A percentile compares a stretch with the other conserved stretches of the same genome.
Evolutionary conservation across 202 grass and related monocot species (phyloP).

Genomic region (Zizania palustris): DNA sequence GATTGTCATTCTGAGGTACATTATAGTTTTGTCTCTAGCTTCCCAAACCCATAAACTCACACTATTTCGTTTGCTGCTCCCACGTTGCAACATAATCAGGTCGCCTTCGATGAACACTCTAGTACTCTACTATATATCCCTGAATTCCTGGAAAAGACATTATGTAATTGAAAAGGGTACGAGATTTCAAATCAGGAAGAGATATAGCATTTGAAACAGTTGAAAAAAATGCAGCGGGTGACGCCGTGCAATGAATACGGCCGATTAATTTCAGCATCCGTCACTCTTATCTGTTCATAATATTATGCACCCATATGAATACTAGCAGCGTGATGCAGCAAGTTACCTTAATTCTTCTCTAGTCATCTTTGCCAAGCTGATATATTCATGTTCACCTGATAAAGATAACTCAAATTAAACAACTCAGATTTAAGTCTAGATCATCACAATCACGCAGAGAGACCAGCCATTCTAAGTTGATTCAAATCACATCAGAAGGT

Average conservation of each 20-base stretch:
- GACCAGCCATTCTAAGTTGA: constrained; percentile 34
- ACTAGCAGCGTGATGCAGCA: constrained; percentile 42
- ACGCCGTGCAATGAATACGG: constrained; percentile 60
- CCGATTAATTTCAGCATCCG: constrained; percentile 46
- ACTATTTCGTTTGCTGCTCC: constrained; percentile 25
- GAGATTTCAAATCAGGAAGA: constrained; percentile 41
- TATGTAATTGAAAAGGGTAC: constrained; percentile 36
- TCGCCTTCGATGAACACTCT: constrained; percentile 24
- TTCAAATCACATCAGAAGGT: constrained; percentile 35
- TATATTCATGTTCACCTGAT: constrained; percentile 48
- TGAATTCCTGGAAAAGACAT: constrained; percentile 43
- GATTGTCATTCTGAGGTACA: constrained; percentile 14
- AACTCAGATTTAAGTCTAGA: constrained; percentile 36
- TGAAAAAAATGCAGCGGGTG: constrained; percentile 44
- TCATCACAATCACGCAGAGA: constrained; percentile 43
- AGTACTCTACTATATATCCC: no score
- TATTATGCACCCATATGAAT: constrained; percentile 35
- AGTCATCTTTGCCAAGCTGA: constrained; percentile 50
- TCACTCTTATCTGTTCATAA: constrained; percentile 46
- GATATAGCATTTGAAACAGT: constrained; percentile 37
- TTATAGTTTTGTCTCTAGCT: constrained; percentile 1
- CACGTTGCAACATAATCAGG: constrained; percentile 29
- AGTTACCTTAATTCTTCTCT: constrained; percentile 40
- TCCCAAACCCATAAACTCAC: background rate
- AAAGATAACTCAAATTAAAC: constrained; percentile 36